Base-by-base conservation (phyloP, 768 basidiomycete species). In the Dioszegia hungarica region DNA sequence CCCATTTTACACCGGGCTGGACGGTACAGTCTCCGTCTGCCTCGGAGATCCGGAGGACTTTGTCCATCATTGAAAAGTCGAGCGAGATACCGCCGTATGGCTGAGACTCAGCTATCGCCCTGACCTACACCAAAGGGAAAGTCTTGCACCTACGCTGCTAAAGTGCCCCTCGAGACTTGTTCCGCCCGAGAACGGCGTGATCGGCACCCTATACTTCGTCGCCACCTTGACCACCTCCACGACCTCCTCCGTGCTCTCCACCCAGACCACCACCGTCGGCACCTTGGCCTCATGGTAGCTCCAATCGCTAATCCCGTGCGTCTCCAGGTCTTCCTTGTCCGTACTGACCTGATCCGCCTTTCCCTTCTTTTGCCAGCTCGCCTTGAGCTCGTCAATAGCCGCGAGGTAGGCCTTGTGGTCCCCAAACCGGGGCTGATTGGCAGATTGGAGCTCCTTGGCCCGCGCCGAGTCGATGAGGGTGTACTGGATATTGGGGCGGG, bases 161-260 rank as follows among this genome's bases (percentile, higher is more conserved):
- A 86, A 89, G 76, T 94, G 89, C 0, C 90, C 90, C 72, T 94
- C 91, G 12, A 93, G 79, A 67, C 85, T 86, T 0, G 90, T 94
- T 11, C 88, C 90, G 1, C 90, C 91, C 20, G 86, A 85, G 67
- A 86, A 92, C 2, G 90, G 84, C 15, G 84, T 84, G 25, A 94
- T 80, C 2, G 92, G 91, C 31, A 94, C 79, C 44, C 79, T 79
- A 72, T 84, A 86, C 70, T 85, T 84, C 41, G 82, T 79, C 0
- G 92, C 85, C 38, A 90, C 82, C 56, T 87, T 82, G 57, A 95
- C 85, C 47, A 89, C 79, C 57, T 83, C 81, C 54, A 89, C 85
- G 1, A 95, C 89, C 68, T 95, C 91, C 52, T 85, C 84, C 0
- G 91, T 94, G 53, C 79, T 83, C n/a, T 73, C 65, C 17, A 67